Percentiles rank a stretch among this genome's conserved stretches.
phyloP scores from a whole-genome alignment of 2,329 filamentous ascomycete genomes.

The Botrytis squamosa region DNA sequence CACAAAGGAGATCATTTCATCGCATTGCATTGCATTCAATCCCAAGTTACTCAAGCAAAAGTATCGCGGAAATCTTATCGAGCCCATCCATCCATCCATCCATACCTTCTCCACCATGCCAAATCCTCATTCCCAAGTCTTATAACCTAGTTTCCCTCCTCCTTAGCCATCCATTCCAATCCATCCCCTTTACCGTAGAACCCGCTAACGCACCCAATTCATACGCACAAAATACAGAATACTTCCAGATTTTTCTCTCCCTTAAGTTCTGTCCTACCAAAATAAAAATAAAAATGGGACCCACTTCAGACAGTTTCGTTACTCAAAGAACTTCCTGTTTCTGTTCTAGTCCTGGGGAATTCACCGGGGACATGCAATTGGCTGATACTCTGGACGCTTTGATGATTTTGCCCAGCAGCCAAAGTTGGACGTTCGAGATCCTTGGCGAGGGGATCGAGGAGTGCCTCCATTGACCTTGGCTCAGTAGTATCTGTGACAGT shows the following conservation, averaged over 20 bases:
- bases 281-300: background rate
- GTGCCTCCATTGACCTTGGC: slow-evolving; percentile 20
- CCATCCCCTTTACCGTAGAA: background rate
- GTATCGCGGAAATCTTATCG: background rate
- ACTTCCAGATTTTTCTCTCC: background rate
- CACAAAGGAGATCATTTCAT: background rate
- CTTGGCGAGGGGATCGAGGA: slow-evolving; percentile 26
- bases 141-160: background rate
- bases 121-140: background rate
- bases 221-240: slow-evolving; percentile 5
- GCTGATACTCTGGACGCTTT: slow-evolving; percentile 34
- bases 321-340: slow-evolving; percentile 7
- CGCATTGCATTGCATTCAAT: slow-evolving; percentile 6
- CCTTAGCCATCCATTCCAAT: background rate
- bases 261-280: background rate
- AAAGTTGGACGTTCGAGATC: slow-evolving; percentile 29
- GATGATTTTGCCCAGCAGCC: slow-evolving; percentile 32
- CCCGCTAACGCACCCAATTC: background rate
- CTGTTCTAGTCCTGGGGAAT: slow-evolving; percentile 28
- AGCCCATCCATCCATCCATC: background rate
- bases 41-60: background rate
- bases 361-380: slow-evolving; percentile 39
- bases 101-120: background rate
- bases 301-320: background rate
- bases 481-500: background rate